Conservation (phyloP, 768 basidiomycete genomes). For the Leccinum pellstonianum region DNA sequence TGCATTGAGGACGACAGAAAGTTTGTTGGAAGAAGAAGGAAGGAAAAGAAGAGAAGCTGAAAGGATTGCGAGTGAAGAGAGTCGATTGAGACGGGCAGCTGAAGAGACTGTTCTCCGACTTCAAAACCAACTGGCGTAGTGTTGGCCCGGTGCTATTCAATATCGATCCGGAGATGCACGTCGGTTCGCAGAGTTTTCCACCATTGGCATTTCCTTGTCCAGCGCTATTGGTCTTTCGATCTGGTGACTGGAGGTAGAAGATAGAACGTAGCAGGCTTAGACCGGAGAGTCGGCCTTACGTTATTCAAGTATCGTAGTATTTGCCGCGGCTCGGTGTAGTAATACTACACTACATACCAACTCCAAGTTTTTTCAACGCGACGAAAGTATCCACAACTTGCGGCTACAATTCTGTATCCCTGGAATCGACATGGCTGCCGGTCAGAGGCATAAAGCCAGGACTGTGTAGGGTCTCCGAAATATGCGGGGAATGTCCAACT, state of each 20-base stretch:
- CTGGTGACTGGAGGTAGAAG: not conserved
- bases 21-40: conserved; percentile 59
- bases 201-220: no score
- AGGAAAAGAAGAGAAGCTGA: conserved; percentile 60
- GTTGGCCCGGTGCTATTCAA: not conserved
- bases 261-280: not conserved
- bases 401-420: no score
- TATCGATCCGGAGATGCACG: conserved; percentile 1
- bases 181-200: not conserved
- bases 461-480: conserved; percentile 26
- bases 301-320: not conserved
- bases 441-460: conserved; percentile 47
- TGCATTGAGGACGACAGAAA: conserved; percentile 53
- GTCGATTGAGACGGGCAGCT: conserved; percentile 42
- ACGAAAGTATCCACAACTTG: conserved; percentile 4
- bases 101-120: conserved; percentile 49
- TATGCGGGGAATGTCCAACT: conserved; percentile 3
- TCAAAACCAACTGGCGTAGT: conserved; percentile 25
- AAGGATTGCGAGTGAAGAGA: conserved; percentile 48
- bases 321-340: not conserved
- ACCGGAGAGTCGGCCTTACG: not conserved
- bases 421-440: conserved; percentile 17
- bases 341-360: not conserved
- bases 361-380: not conserved
- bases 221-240: not conserved